These are phyloP conservation scores for Polygonum maritimum DNA, from an alignment of 148 eudicot species.

Conservation along the genomic window DNA sequence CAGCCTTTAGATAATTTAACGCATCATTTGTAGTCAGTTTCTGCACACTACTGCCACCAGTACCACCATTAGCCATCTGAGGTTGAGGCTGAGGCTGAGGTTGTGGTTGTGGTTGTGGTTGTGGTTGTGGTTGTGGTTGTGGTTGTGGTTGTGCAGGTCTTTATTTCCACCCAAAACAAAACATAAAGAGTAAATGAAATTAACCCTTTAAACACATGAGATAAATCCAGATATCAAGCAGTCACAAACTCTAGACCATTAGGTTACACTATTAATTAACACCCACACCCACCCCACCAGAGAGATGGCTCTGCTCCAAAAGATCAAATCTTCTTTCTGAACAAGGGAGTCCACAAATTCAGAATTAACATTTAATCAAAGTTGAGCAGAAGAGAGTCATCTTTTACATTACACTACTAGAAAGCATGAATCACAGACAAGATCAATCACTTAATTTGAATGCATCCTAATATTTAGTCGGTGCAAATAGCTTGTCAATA, in stretches of 20 bases:
- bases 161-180: constrained; percentile 13
- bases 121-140: too few species aligned
- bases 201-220: background rate
- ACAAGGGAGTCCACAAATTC: background rate
- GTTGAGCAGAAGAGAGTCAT: background rate
- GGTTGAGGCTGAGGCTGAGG: constrained; percentile 30
- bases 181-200: constrained; percentile 9
- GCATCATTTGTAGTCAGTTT: constrained; percentile 93
- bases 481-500: constrained; percentile 1
- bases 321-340: constrained; percentile 3
- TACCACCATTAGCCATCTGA: constrained; percentile 31
- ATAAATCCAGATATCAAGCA: background rate
- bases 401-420: background rate
- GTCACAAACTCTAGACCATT: background rate
- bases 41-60: constrained; percentile 32
- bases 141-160: constrained; percentile 37
- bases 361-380: background rate
- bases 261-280: background rate
- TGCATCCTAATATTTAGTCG: background rate
- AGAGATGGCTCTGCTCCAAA: background rate
- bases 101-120: constrained; percentile 14
- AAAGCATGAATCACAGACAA: background rate
- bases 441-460: background rate
- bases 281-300: background rate
- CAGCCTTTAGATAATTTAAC: constrained; percentile 81